Evolutionary conservation across 768 basidiomycete genomes (phyloP), one percentile per base, ranked within the genome.

Genomic region (Cystoderma amianthinum): DNA sequence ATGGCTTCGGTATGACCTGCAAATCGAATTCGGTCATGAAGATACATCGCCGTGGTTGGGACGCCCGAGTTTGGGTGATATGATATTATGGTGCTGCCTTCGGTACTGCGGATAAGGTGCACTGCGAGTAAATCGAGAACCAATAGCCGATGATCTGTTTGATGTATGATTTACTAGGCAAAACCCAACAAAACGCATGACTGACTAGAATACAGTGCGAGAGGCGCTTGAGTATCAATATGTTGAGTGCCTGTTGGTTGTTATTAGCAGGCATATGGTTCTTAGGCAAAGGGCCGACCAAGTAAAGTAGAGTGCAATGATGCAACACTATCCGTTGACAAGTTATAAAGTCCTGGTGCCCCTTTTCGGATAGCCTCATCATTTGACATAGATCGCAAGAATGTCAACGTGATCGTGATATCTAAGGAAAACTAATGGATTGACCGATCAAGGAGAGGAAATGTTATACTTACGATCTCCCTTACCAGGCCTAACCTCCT

Each of bases 401-500:
- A 82, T 9, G 74, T 76, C 25, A 82, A 52, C 1, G 69, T 64
- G 28, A 82, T 58, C 1, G 79, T 82, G 37, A 81, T 73, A 55
- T 79, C 79, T 80, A 38, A 25, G 5, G 34, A 35, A 18, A 15
- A 35, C 36, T 15, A 24, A 43, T 40, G n/a, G 16, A 2, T 41
- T 7, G 18, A 7, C 38, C 18, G 6, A 10, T 15, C 15, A 12
- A 41, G 15, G 19, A 23, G 38, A 22, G 11, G 21, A 20, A 32
- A 16, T n/a, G 7, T 10, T 16, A 9, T 16, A 41, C 77, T 48
- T 48, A 81, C 77, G 79, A 57, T 82, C 80, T 48, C 76, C 71
- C 34, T 59, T 25, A 5, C 58, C 56, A 12, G 53, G 50, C 3
- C 47, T 24, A 1, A 68, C 43, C 36, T 66, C 70, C 47, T 80